Conservation (phyloP, 2,329 filamentous ascomycete species). For the Pseudogymnoascus destructans region DNA sequence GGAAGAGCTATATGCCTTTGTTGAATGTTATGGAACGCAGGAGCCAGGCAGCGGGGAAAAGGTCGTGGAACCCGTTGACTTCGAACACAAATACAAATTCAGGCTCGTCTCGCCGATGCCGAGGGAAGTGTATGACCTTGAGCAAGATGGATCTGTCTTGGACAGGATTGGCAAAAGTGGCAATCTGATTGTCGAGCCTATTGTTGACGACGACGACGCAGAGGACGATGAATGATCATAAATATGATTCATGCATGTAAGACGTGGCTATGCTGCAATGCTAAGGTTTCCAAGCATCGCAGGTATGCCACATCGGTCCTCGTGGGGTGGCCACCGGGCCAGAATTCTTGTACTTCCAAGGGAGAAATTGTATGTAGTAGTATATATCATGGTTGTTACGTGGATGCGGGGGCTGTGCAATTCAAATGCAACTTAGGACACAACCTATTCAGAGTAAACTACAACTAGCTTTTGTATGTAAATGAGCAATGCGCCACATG, state of each 20-base stretch:
- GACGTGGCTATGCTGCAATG: neutral
- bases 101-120: slow-evolving; percentile 76
- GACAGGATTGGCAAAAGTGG: slow-evolving; percentile 69
- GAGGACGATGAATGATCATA: slow-evolving; percentile 9
- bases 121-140: slow-evolving; percentile 63
- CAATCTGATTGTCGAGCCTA: slow-evolving; percentile 75
- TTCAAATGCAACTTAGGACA: neutral
- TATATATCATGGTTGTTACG: neutral
- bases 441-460: slow-evolving; percentile 2
- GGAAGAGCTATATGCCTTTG: slow-evolving; percentile 90
- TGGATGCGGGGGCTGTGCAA: slow-evolving; percentile 5
- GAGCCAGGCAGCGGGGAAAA: slow-evolving; percentile 19
- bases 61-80: slow-evolving; percentile 44
- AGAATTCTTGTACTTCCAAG: neutral
- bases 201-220: slow-evolving; percentile 29
- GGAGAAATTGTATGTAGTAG: neutral
- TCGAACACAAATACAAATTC: slow-evolving; percentile 75
- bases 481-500: neutral
- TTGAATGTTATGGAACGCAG: slow-evolving; percentile 58
- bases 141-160: slow-evolving; percentile 50
- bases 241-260: slow-evolving; percentile 1
- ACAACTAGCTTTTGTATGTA: neutral
- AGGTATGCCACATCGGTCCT: neutral
- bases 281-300: neutral
- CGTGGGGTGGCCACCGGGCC: neutral